These are phyloP conservation scores for Tricholoma hemisulphureum DNA, from an alignment of 768 basidiomycete genomes.

Conservation along the genomic window DNA sequence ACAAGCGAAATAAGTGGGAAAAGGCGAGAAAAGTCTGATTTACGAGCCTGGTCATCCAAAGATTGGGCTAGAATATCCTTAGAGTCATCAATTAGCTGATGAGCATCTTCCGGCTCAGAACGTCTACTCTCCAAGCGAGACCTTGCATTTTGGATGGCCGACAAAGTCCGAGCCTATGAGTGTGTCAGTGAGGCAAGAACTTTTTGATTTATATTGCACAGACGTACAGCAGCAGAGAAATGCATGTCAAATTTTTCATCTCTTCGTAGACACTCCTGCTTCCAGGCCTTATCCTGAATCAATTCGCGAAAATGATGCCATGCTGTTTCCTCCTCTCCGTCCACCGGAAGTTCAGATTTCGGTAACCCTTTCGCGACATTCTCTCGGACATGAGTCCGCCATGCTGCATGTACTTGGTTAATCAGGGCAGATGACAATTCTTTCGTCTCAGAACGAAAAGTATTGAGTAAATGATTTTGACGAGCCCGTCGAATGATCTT, in stretches of 20 bases:
- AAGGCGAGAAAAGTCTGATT: slow-evolving; percentile 1
- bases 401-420: slow-evolving; percentile 55
- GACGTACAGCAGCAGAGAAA: slow-evolving; percentile 70
- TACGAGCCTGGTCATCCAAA: slow-evolving; percentile 70
- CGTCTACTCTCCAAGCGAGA: slow-evolving; percentile 40
- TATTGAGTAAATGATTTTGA: slow-evolving; percentile 69
- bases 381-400: slow-evolving; percentile 60
- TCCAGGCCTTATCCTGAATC: slow-evolving; percentile 59
- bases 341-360: slow-evolving; percentile 41
- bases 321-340: slow-evolving; percentile 46
- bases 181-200: slow-evolving; percentile 12
- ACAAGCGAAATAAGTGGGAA: slow-evolving; percentile 10
- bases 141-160: slow-evolving; percentile 54
- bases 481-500: slow-evolving; percentile 94
- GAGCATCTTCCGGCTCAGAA: slow-evolving; percentile 43
- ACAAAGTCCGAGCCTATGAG: slow-evolving; percentile 45
- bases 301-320: slow-evolving; percentile 60
- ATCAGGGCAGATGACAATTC: slow-evolving; percentile 60
- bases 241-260: slow-evolving; percentile 96
- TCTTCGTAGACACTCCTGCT: slow-evolving; percentile 64
- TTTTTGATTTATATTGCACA: slow-evolving; percentile 13
- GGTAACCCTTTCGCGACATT: slow-evolving; percentile 67
- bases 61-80: slow-evolving; percentile 72
- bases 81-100: slow-evolving; percentile 66
- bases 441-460: slow-evolving; percentile 53